Conservation (phyloP, 306 rosid genomes). For the Gastrolobium bilobum region DNA sequence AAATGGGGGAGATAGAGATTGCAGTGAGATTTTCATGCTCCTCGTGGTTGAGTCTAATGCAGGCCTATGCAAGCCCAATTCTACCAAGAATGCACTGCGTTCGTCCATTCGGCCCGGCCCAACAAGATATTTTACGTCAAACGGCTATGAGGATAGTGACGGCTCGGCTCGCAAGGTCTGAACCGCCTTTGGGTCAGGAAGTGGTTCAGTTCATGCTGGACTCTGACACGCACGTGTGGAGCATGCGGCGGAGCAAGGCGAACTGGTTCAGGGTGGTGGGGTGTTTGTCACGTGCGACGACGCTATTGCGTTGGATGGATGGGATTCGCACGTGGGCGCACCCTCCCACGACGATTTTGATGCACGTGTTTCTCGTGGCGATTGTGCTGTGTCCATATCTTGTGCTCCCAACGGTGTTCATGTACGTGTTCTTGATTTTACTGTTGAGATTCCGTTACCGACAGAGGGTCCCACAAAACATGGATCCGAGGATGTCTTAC, state of each 20-base stretch:
- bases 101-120: slow-evolving; percentile 77
- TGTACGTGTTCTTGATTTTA: slow-evolving; percentile 76
- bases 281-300: slow-evolving; percentile 66
- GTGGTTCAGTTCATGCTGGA: slow-evolving; percentile 89
- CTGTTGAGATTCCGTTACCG: slow-evolving; percentile 63
- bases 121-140: slow-evolving; percentile 80
- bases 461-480: slow-evolving; percentile 52
- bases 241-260: slow-evolving; percentile 89
- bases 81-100: slow-evolving; percentile 91
- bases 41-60: slow-evolving; percentile 81
- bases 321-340: slow-evolving; percentile 81
- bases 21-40: slow-evolving; percentile 80
- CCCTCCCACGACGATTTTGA: slow-evolving; percentile 72
- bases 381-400: slow-evolving; percentile 68
- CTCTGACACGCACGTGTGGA: slow-evolving; percentile 80
- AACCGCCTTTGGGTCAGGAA: slow-evolving; percentile 83
- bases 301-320: slow-evolving; percentile 67
- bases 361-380: slow-evolving; percentile 67
- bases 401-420: slow-evolving; percentile 75
- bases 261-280: slow-evolving; percentile 78
- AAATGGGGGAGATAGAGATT: slow-evolving; percentile 90
- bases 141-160: slow-evolving; percentile 84
- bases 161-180: slow-evolving; percentile 76
- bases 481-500: slow-evolving; percentile 78
- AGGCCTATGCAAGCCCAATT: slow-evolving; percentile 76